phyloP scores from a whole-genome alignment of 2,329 filamentous ascomycete species.

The Akanthomyces muscarius region DNA sequence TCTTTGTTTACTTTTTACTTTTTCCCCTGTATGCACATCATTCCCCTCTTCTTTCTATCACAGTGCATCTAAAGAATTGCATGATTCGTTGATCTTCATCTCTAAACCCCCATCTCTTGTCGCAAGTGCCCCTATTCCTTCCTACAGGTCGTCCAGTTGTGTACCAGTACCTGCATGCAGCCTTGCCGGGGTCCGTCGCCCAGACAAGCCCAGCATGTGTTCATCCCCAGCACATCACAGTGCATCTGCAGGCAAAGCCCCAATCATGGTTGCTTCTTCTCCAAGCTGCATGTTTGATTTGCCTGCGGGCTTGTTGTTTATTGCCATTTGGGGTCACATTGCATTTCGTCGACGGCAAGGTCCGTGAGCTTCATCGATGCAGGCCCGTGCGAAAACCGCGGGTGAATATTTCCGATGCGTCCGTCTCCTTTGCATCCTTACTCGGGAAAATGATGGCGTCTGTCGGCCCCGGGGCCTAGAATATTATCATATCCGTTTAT shows the following conservation, averaged over 20 bases:
- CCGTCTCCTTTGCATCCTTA: neutral
- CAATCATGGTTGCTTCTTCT: conserved; percentile 3
- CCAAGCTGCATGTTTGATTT: conserved; percentile 2
- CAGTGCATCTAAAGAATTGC: conserved; percentile 18
- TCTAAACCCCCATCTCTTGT: conserved; percentile 9
- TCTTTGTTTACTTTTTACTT: neutral
- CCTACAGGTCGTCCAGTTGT: neutral
- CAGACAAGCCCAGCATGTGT: neutral
- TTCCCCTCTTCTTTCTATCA: conserved; percentile 20
- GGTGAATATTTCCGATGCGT: neutral
- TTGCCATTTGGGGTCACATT: neutral
- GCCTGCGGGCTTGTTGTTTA: neutral
- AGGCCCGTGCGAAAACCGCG: neutral
- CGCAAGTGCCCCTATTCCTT: neutral
- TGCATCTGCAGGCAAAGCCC: neutral
- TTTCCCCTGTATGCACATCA: neutral
- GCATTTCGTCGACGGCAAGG: neutral
- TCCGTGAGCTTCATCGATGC: neutral
- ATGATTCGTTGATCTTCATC: conserved; percentile 25
- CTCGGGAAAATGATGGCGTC: neutral
- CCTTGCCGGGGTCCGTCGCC: neutral
- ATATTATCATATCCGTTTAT: neutral
- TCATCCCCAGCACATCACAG: too few relatives aligned
- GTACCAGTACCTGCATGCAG: too few relatives aligned
- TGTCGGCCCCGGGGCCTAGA: neutral